Conservation (phyloP, 1,139 yeast species). For the Yamadazyma spencermartinsiae region DNA sequence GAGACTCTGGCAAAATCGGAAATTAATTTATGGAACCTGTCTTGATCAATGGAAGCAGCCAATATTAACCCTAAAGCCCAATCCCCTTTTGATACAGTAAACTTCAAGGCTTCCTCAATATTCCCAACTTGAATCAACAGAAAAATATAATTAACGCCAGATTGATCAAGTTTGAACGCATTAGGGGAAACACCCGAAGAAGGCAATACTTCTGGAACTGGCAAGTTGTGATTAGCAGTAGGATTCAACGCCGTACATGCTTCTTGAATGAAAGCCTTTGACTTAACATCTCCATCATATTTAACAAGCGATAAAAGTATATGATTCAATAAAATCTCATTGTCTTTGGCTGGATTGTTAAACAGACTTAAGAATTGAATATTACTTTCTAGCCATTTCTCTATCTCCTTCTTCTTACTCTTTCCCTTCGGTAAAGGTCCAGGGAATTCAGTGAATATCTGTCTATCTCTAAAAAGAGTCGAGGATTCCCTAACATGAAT, state of each 20-base stretch:
- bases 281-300: slow-evolving; percentile 31
- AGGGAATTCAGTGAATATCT: slow-evolving; percentile 44
- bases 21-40: slow-evolving; percentile 60
- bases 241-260: slow-evolving; percentile 39
- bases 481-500: slow-evolving; percentile 21
- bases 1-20: slow-evolving; percentile 40
- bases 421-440: slow-evolving; percentile 63
- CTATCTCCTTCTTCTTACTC: slow-evolving; percentile 61
- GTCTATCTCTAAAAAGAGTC: slow-evolving; percentile 21
- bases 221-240: slow-evolving; percentile 25
- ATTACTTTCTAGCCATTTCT: slow-evolving; percentile 53
- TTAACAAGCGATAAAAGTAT: slow-evolving; percentile 27
- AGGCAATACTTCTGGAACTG: slow-evolving; percentile 16
- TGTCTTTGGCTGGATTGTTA: slow-evolving; percentile 14
- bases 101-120: slow-evolving; percentile 62
- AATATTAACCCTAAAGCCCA: slow-evolving; percentile 79
- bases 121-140: slow-evolving; percentile 59
- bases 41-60: slow-evolving; percentile 65
- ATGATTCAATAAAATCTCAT: slow-evolving; percentile 33
- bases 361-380: slow-evolving; percentile 7
- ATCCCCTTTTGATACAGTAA: slow-evolving; percentile 62
- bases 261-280: slow-evolving; percentile 25
- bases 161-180: slow-evolving; percentile 38
- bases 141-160: slow-evolving; percentile 37
- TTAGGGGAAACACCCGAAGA: slow-evolving; percentile 25